Evolutionary conservation across 805 yeast genomes (phyloP), one percentile per base, ranked within the genome.

Genomic region (Debaryomyces prosopidis): DNA sequence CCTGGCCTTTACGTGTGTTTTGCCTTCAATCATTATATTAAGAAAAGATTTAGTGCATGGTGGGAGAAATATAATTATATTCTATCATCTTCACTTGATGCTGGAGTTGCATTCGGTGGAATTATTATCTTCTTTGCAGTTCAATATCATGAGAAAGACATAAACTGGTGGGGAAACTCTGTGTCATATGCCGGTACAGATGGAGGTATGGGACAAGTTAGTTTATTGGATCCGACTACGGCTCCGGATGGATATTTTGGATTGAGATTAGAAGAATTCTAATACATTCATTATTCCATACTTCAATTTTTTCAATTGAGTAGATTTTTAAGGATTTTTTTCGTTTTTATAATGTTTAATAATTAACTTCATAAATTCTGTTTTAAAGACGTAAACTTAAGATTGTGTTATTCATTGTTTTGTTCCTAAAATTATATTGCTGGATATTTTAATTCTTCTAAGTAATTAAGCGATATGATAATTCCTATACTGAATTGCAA

Each of bases 41-140:
- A 75, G 53, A 63, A 66, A 41, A 61, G 65, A 50, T 75, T 72
- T 59, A 55, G 68, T 42, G 59, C 71, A 18, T 74, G 84, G 85
- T 84, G 84, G 89, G 79, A 81, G 30, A 84, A 82, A 60, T 84
- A 84, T 62, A 82, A 81, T 58, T 82, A 80, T 59, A 68, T 82
- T 34, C 59, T 82, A 40, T 62, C 77, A 14, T 71, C 81, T 26
- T 82, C 76, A 5, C 60, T 82, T 28, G 57, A 66, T n/a, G 77
- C 84, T 2, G 86, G 85, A 26, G 72, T 80, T 26, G 85, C 85
- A 1, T 71, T 81, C 49, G 62, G 79, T 40, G 74, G 81, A 7
- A 66, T 84, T 44, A 69, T 83, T 46, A 72, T 81, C 34, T 82
- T 82, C 66, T 80, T 79, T 52, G 64, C 76, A 5, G 70, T 76